phyloP scores from a whole-genome alignment of 2,329 filamentous ascomycete genomes.

The Pseudopyricularia javanii region DNA sequence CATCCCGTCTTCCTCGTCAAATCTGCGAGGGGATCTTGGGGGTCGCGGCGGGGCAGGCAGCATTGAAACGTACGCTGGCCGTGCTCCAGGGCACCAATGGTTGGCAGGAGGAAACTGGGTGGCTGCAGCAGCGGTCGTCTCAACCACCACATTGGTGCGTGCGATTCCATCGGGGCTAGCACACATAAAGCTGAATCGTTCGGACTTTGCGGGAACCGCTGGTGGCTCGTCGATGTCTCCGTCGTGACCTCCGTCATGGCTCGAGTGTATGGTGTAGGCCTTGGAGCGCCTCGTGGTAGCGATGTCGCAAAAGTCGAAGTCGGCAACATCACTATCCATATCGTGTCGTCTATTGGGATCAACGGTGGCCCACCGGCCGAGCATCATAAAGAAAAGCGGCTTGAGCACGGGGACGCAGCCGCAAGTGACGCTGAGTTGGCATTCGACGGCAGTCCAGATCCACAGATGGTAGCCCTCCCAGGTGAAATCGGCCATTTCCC shows the following conservation, averaged over 20 bases:
- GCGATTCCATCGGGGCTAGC: not conserved
- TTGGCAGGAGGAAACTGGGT: not conserved
- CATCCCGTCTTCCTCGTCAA: not conserved
- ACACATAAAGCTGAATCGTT: not conserved
- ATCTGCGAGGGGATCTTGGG: not conserved
- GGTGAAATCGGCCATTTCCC: constrained; percentile 24
- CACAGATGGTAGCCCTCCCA: constrained; percentile 27
- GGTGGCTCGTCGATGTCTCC: not conserved
- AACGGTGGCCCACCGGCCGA: not conserved
- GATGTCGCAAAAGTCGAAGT: not conserved
- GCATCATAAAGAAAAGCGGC: constrained; percentile 9
- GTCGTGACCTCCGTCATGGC: not conserved
- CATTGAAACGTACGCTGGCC: not conserved
- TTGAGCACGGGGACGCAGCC: constrained; percentile 23
- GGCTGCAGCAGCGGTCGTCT: not conserved
- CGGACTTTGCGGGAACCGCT: not conserved
- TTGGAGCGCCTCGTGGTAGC: not conserved
- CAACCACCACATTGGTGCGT: not conserved
- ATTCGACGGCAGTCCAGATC: constrained; percentile 29
- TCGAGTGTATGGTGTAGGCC: not conserved
- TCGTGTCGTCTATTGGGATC: not conserved
- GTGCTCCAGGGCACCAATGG: not conserved
- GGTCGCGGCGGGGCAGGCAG: not conserved
- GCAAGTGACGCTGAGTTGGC: constrained; percentile 26
- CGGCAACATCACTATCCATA: not conserved